These are phyloP conservation scores for Prunella vulgaris DNA, from an alignment of 257 asterid species.

Conservation along the genomic window DNA sequence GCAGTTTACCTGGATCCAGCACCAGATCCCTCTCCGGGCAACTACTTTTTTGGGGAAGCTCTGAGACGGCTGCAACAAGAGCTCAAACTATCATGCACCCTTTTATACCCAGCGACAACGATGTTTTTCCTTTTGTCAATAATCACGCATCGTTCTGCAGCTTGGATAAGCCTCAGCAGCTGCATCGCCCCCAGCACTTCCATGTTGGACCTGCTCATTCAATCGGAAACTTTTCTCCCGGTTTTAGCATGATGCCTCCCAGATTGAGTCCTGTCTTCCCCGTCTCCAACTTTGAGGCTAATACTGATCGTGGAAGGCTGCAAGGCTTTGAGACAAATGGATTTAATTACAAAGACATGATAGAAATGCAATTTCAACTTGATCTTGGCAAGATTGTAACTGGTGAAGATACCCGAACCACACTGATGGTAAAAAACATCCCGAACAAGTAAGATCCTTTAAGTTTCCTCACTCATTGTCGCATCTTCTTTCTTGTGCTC, in stretches of 20 bases:
- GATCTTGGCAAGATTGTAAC: conserved; percentile 57
- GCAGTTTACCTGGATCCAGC: conserved; percentile 37
- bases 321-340: conserved; percentile 36
- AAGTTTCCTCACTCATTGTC: neutral
- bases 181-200: conserved; percentile 14
- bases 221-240: conserved; percentile 38
- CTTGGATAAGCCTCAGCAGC: conserved; percentile 34
- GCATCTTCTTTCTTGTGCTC: neutral
- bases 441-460: conserved; percentile 66
- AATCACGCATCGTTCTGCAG: conserved; percentile 26
- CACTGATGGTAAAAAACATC: conserved; percentile 77
- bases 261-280: neutral
- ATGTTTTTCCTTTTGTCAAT: conserved; percentile 34
- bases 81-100: conserved; percentile 22
- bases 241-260: conserved; percentile 38
- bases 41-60: conserved; percentile 59
- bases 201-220: conserved; percentile 62
- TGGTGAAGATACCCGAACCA: conserved; percentile 69
- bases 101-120: conserved; percentile 26
- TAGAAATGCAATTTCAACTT: conserved; percentile 50
- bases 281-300: conserved; percentile 38
- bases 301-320: conserved; percentile 35
- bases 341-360: conserved; percentile 31
- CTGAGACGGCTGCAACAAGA: conserved; percentile 34
- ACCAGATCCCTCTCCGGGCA: conserved; percentile 40